Percentiles rank a stretch among this genome's conserved stretches.
phyloP scores from a whole-genome alignment of 2,329 filamentous ascomycete genomes.

The Fusarium graminum region DNA sequence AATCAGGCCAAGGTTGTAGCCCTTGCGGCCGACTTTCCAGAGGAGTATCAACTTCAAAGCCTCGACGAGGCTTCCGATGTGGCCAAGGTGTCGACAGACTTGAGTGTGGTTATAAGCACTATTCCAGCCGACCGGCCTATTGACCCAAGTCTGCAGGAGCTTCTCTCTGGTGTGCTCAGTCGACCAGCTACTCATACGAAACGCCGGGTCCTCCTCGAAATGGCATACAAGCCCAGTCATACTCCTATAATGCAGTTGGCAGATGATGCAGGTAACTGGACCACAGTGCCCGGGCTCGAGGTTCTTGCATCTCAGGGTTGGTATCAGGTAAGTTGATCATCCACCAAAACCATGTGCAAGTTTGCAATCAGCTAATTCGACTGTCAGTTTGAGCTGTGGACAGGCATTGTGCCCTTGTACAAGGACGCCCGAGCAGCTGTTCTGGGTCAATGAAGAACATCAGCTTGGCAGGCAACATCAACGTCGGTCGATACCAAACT shows the following conservation, averaged over 20 bases:
- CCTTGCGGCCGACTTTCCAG: slow-evolving; percentile 79
- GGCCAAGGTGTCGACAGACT: slow-evolving; percentile 62
- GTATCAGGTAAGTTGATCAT: slow-evolving; percentile 75
- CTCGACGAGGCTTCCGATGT: slow-evolving; percentile 66
- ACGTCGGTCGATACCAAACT: slow-evolving; percentile 9
- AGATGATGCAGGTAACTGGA: slow-evolving; percentile 78
- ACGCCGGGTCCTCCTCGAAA: slow-evolving; percentile 81
- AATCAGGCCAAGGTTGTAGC: slow-evolving; percentile 75
- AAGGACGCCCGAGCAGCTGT: slow-evolving; percentile 74
- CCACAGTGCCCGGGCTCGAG: slow-evolving; percentile 86
- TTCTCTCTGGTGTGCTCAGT: slow-evolving; percentile 69
- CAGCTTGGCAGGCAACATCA: slow-evolving; percentile 2
- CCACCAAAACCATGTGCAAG: neutral
- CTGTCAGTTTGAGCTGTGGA: slow-evolving; percentile 82
- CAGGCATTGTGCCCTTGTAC: slow-evolving; percentile 81
- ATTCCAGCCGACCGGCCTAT: slow-evolving; percentile 91
- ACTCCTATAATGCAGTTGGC: slow-evolving; percentile 90
- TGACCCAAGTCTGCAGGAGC: slow-evolving; percentile 75
- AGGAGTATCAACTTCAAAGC: slow-evolving; percentile 76
- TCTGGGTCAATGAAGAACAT: slow-evolving; percentile 52
- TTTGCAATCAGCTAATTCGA: slow-evolving; percentile 36
- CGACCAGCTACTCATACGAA: slow-evolving; percentile 54
- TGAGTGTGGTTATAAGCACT: slow-evolving; percentile 83
- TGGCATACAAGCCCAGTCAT: slow-evolving; percentile 92
- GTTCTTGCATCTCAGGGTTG: slow-evolving; percentile 90